A percentile compares a stretch with the other conserved stretches of the same genome.
Conservation (phyloP, 805 yeast species). For the Ogataea trehalophila region DNA sequence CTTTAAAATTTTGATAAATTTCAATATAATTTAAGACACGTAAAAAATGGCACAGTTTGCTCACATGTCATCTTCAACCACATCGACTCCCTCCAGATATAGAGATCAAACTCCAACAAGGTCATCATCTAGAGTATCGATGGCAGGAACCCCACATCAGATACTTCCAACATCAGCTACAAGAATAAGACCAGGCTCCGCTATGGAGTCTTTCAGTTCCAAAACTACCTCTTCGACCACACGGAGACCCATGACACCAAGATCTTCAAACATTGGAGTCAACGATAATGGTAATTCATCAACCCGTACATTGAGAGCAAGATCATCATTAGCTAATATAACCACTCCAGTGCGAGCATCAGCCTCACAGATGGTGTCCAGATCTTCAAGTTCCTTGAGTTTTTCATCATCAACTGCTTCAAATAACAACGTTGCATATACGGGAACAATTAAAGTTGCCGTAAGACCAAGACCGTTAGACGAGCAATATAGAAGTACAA, state of each 20-base stretch:
- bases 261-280: constrained; percentile 4
- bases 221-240: constrained; percentile 13
- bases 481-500: constrained; percentile 5
- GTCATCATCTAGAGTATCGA: constrained; percentile 1
- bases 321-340: constrained; percentile 18
- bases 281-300: not conserved
- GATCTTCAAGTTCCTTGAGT: constrained; percentile 20
- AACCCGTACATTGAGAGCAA: constrained; percentile 10
- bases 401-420: constrained; percentile 1
- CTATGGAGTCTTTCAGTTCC: constrained; percentile 7
- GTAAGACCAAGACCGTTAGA: constrained; percentile 69
- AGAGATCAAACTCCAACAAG: constrained; percentile 11
- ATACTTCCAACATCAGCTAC: constrained; percentile 10
- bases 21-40: not conserved
- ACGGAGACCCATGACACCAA: constrained; percentile 17
- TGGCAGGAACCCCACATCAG: not conserved
- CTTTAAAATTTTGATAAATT: not conserved
- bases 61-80: constrained; percentile 8
- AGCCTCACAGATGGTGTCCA: constrained; percentile 5
- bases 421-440: constrained; percentile 32
- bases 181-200: constrained; percentile 17
- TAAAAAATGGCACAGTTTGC: constrained; percentile 15
- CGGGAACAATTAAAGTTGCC: constrained; percentile 72
- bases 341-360: constrained; percentile 16
- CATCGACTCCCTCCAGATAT: constrained; percentile 11